Evolutionary conservation across 192 early-diverging fungal genomes (phyloP), one percentile per base, ranked within the genome.

Genomic region (Chytriomyces sp.): DNA sequence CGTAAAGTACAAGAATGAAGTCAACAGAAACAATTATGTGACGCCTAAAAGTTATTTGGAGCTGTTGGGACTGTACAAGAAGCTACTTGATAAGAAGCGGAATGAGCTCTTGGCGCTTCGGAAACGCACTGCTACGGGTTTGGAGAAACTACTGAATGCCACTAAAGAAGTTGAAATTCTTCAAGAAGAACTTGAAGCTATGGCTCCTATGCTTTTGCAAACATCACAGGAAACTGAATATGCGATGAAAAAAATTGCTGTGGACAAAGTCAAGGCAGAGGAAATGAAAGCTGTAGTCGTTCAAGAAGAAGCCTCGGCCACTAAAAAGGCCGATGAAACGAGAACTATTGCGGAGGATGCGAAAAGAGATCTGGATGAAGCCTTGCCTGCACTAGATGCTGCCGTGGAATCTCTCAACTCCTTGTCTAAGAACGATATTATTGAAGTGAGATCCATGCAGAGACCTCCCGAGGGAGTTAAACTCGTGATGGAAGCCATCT

Each of bases 21-120:
- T 88, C 25, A 88, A 85, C 54, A 62, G 87, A 26, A 72, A 87
- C 73, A 88, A 88, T 65, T 88, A 88, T 67, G 87, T 88, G 0
- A 88, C 87, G n/a, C 87, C 87, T 17, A 88, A 84, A 56, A 83
- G 81, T 32, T 88, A 88, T 75, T 70, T 88, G 28, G 87, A 88
- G 59, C 75, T 88, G 40, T 64, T 88, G 33, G 73, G 86, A n/a
- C 62, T 82, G 19, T 88, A 86, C 63, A 86, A 88, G 44, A 68
- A 73, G 4, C 64, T 88, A 52, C 71, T 88, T 70, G 87, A 85
- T 61, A 86, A 86, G 63, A 87, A 88, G 72, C 68, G 87, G 19
- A 81, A 76, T 36, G 87, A 85, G 69, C 67, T 88, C 5, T 55
- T 84, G 2, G 82, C 82, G 5, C 54, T 86, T 4, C 55, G 84